Conservation (phyloP, 2,329 filamentous ascomycete genomes). For the Beauveria scarabaeidicola region DNA sequence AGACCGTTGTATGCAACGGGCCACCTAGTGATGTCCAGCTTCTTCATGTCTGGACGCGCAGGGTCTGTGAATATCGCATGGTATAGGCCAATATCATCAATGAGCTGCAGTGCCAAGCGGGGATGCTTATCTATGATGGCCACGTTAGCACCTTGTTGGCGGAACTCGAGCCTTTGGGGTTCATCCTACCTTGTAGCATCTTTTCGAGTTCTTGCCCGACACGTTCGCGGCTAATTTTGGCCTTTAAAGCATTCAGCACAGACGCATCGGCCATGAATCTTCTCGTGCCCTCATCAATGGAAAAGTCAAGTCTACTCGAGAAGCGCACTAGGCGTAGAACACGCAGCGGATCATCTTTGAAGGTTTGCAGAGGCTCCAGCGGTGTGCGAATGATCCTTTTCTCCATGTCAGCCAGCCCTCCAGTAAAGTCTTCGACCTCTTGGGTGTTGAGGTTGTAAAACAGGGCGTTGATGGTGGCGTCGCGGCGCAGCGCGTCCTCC, state of each 20-base stretch:
- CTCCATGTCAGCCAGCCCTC: conserved; percentile 67
- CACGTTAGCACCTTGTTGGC: background rate
- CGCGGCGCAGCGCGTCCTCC: conserved; percentile 81
- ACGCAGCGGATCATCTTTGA: conserved; percentile 85
- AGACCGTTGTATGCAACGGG: conserved; percentile 55
- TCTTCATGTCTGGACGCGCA: conserved; percentile 38
- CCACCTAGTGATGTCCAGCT: conserved; percentile 55
- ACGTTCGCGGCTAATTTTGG: conserved; percentile 88
- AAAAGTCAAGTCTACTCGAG: conserved; percentile 73
- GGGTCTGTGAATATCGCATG: conserved; percentile 67
- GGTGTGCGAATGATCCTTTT: conserved; percentile 72
- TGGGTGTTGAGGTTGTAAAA: conserved; percentile 88
- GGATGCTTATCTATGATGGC: conserved; percentile 45
- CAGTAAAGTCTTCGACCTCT: conserved; percentile 76
- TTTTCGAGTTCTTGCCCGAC: conserved; percentile 85
- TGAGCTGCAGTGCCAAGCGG: conserved; percentile 50
- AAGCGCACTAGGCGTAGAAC: conserved; percentile 84
- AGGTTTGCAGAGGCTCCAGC: conserved; percentile 80
- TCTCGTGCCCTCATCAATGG: conserved; percentile 62
- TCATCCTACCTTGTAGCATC: conserved; percentile 61
- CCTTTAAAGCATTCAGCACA: conserved; percentile 69
- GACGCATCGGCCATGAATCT: conserved; percentile 65
- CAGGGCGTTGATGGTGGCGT: conserved; percentile 90
- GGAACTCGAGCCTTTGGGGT: background rate
- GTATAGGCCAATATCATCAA: conserved; percentile 61